These are phyloP conservation scores for Wallacemonas sp. DNA, from an alignment of 208 protist species.

Conservation along the genomic window DNA sequence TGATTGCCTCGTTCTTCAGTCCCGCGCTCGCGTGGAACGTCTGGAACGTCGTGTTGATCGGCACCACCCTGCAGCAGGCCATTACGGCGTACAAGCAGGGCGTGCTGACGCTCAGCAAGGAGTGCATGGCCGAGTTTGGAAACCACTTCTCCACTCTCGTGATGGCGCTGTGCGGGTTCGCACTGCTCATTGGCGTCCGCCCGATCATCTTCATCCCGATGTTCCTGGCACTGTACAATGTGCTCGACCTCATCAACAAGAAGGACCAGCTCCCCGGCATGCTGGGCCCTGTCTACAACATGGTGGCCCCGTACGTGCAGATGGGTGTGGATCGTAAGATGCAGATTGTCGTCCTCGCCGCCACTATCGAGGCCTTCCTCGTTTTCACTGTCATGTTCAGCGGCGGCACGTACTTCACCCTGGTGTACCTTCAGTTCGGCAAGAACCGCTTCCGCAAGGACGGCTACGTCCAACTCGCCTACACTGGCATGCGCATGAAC, in stretches of 20 bases:
- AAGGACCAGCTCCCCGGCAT: slow-evolving; percentile 25
- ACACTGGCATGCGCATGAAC: slow-evolving; percentile 65
- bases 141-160: slow-evolving; percentile 62
- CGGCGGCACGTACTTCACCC: slow-evolving; percentile 64
- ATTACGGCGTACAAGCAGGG: slow-evolving; percentile 42
- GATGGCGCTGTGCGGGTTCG: slow-evolving; percentile 46
- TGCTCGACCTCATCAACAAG: slow-evolving; percentile 42
- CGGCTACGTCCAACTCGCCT: slow-evolving; percentile 65
- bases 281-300: slow-evolving; percentile 35
- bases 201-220: slow-evolving; percentile 43
- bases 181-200: slow-evolving; percentile 43
- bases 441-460: slow-evolving; percentile 77
- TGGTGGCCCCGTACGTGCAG: slow-evolving; percentile 45
- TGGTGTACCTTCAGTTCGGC: slow-evolving; percentile 80
- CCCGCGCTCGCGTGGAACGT: slow-evolving; percentile 19
- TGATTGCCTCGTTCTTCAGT: slow-evolving; percentile 31
- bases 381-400: slow-evolving; percentile 73
- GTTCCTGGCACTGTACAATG: slow-evolving; percentile 52
- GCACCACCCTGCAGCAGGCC: slow-evolving; percentile 46
- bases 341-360: slow-evolving; percentile 42
- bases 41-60: slow-evolving; percentile 45
- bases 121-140: slow-evolving; percentile 40
- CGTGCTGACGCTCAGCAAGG: slow-evolving; percentile 46
- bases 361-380: slow-evolving; percentile 64
- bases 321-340: slow-evolving; percentile 31